Evolutionary conservation across 306 rosid genomes (phyloP).

Genomic region (Castanospermum australe): DNA sequence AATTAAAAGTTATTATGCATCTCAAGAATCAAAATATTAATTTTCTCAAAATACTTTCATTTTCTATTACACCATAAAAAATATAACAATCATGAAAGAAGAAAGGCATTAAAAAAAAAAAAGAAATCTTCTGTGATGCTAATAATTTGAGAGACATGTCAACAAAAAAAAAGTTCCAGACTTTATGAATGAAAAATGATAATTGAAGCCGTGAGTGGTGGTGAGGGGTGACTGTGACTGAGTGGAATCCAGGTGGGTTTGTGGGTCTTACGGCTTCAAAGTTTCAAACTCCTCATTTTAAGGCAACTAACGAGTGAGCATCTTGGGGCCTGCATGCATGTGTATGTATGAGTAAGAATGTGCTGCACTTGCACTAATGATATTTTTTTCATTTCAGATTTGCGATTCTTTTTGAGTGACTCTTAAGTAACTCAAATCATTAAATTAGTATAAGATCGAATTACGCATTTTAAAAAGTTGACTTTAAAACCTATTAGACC

Average conservation of each 20-base stretch:
- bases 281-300: background rate
- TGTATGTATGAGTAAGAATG: background rate
- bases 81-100: background rate
- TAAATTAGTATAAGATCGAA: no score
- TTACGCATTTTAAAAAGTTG: no score
- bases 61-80: background rate
- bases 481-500: no score
- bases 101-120: background rate
- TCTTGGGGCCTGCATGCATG: background rate
- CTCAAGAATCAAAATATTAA: background rate
- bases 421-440: no score
- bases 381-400: background rate
- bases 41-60: background rate
- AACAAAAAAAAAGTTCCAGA: background rate
- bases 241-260: conserved; percentile 22
- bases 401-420: background rate
- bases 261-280: background rate
- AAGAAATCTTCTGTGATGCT: background rate
- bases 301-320: background rate
- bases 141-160: background rate
- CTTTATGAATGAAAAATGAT: background rate
- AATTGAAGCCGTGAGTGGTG: conserved; percentile 23
- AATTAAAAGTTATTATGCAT: background rate
- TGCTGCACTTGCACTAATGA: background rate
- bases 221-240: background rate